phyloP scores from a whole-genome alignment of 2,329 filamentous ascomycete genomes.

The Beauveria sp. region DNA sequence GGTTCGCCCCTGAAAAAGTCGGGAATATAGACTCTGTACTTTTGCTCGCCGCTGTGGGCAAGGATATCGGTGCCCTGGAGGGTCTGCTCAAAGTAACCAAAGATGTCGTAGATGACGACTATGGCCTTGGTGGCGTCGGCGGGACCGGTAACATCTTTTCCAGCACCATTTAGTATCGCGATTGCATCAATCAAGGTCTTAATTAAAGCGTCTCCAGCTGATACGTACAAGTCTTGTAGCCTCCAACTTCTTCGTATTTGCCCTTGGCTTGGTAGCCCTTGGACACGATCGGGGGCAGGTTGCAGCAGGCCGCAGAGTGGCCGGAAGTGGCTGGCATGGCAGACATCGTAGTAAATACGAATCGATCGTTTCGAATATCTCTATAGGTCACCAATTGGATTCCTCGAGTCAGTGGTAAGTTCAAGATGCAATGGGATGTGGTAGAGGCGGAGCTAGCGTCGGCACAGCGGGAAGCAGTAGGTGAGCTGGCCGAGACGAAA shows the following conservation, averaged over 20 bases:
- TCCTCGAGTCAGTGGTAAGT: neutral
- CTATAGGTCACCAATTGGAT: neutral
- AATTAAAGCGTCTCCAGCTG: no score
- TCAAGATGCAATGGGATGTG: neutral
- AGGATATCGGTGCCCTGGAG: constrained; percentile 64
- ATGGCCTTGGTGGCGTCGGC: constrained; percentile 43
- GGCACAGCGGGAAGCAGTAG: neutral
- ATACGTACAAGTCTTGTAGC: constrained; percentile 43
- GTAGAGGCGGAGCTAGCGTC: no score
- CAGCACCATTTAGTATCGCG: constrained; percentile 8
- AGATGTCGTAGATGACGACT: constrained; percentile 48
- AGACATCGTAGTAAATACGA: constrained; percentile 29
- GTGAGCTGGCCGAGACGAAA: neutral
- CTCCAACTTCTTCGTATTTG: constrained; percentile 47
- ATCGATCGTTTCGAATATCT: neutral
- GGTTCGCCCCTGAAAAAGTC: constrained; percentile 82
- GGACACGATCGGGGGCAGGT: constrained; percentile 49
- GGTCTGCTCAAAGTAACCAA: constrained; percentile 63
- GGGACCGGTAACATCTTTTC: constrained; percentile 40
- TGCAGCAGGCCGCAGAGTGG: constrained; percentile 51
- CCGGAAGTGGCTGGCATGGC: constrained; percentile 43
- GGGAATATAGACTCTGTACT: constrained; percentile 83
- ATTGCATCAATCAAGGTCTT: no score
- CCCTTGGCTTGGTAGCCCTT: constrained; percentile 49
- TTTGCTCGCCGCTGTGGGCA: constrained; percentile 45